These are phyloP conservation scores for Leishmania aethiopica DNA, from an alignment of 208 protist species.

Conservation along the genomic window DNA sequence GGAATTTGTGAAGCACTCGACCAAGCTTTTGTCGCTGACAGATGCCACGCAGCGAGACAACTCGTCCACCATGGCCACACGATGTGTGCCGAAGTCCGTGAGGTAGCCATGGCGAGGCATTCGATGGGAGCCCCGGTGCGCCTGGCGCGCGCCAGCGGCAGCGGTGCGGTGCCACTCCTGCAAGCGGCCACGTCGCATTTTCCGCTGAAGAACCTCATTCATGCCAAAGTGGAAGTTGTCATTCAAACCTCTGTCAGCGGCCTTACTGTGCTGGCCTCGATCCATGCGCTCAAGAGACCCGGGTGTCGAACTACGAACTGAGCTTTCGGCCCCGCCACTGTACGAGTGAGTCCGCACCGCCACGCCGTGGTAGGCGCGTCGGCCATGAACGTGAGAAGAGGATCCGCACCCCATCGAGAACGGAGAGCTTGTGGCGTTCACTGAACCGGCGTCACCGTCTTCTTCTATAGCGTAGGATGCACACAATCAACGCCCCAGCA, in stretches of 20 bases:
- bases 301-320: background rate
- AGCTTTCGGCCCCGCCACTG: background rate
- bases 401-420: slow-evolving; percentile 13
- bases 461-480: background rate
- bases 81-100: slow-evolving; percentile 21
- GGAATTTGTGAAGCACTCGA: slow-evolving; percentile 3
- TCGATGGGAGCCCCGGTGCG: background rate
- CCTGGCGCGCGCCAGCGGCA: background rate
- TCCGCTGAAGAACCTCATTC: slow-evolving; percentile 10
- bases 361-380: slow-evolving; percentile 20
- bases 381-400: slow-evolving; percentile 8
- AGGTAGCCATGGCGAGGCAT: slow-evolving; percentile 22
- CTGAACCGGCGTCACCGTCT: background rate
- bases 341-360: background rate
- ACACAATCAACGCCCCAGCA: background rate
- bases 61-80: slow-evolving; percentile 34
- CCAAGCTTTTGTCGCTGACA: background rate
- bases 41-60: slow-evolving; percentile 4
- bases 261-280: background rate
- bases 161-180: slow-evolving; percentile 5
- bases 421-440: background rate
- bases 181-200: slow-evolving; percentile 5
- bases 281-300: too few relatives aligned
- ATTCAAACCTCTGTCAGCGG: background rate
- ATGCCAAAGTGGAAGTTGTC: background rate